Base-by-base conservation (phyloP, 176 grass and related monocot species). In the Triticum timopheevii region DNA sequence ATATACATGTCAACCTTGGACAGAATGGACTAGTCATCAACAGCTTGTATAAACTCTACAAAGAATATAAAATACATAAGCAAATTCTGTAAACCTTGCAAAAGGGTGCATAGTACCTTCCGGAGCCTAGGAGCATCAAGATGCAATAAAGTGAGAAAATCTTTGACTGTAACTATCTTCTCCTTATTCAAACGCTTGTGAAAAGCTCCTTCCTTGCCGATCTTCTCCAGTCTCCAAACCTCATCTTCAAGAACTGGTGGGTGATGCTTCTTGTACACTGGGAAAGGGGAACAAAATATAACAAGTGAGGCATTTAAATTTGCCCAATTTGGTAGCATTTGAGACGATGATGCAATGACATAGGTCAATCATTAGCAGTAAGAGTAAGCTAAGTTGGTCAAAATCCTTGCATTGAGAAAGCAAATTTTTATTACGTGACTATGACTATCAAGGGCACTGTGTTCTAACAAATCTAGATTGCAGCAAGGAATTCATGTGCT, bases 181-280 rank as follows among this genome's bases (percentile, higher is more conserved):
- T 93, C 88, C 45, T 36, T 90, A 73, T 85, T 90, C 87, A 99
- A 88, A 69, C 97, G 97, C 73, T 93, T 99, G 89, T 98, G 97
- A 71, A 99, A 99, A 54, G 94, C 94, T 73, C 97, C 94, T 22
- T 96, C 94, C 88, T 99, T 99, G 75, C 97, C 97, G 49, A 99
- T 99, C 83, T 99, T 99, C 83, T 99, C 94, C 69, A 99, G 83
- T 24, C 97, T 92, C 97, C 97, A 99, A 5, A 99, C 92, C 58
- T 96, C 97, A 87, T 99, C 97, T 54, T 85, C 64, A 77, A 96
- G 94, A 65, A 86, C 86, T 35, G 97, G 97, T 59, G 97, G 97
- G 62, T 99, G 77, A 80, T 99, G 97, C 67, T 99, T 99, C 92
- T 96, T 99, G 87, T 99, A 99, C 86, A 99, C 97, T 99, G 90